Evolutionary conservation across 1,139 yeast genomes (phyloP).

Genomic region (Nakaseomyces nivariensis): DNA sequence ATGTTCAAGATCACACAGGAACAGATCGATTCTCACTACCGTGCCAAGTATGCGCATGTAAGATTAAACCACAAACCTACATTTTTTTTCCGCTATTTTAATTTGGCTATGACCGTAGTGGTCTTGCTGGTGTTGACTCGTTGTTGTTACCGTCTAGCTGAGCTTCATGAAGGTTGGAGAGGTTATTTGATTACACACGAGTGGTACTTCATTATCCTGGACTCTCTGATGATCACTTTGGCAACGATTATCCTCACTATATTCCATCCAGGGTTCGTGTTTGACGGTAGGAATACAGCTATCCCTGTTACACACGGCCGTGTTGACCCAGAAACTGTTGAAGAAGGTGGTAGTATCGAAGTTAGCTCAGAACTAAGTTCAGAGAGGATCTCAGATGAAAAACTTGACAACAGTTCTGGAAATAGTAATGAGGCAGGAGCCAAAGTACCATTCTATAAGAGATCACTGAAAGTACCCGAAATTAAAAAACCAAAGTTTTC

Average conservation of each 20-base stretch:
- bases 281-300: slow-evolving; percentile 24
- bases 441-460: neutral
- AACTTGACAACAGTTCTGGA: neutral
- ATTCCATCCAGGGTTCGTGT: slow-evolving; percentile 58
- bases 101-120: slow-evolving; percentile 42
- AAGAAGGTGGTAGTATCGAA: neutral
- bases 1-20: slow-evolving; percentile 23
- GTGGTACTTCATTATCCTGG: slow-evolving; percentile 63
- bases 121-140: slow-evolving; percentile 57
- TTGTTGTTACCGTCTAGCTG: slow-evolving; percentile 73
- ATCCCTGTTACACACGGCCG: slow-evolving; percentile 20
- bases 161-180: slow-evolving; percentile 66
- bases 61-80: slow-evolving; percentile 20
- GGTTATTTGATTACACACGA: slow-evolving; percentile 68
- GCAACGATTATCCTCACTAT: slow-evolving; percentile 41
- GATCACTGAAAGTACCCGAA: neutral
- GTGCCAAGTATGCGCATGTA: slow-evolving; percentile 17
- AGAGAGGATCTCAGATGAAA: neutral
- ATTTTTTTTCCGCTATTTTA: slow-evolving; percentile 38
- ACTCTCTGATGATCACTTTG: slow-evolving; percentile 57
- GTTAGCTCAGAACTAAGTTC: neutral
- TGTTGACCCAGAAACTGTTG: slow-evolving; percentile 13
- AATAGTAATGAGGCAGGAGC: neutral
- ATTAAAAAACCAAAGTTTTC: neutral
- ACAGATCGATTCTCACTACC: slow-evolving; percentile 23